A percentile compares a stretch with the other conserved stretches of the same genome.
Conservation (phyloP, 805 yeast species). For the Debaryomyces tyrocola region DNA sequence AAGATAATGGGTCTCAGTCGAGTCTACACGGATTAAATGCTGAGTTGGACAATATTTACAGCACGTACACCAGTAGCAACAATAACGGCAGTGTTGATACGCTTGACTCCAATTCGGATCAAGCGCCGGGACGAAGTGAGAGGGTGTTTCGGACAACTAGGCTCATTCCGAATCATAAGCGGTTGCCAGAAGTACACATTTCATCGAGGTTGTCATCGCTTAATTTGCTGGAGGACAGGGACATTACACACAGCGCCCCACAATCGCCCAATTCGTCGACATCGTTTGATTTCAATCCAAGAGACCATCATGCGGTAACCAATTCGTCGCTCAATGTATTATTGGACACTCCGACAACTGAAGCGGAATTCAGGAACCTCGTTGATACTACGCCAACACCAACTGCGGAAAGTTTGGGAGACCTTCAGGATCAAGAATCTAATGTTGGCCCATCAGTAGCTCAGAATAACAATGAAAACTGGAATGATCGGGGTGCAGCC, state of each 20-base stretch:
- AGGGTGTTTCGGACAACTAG: not conserved
- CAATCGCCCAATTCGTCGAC: constrained; percentile 29
- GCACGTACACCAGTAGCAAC: constrained; percentile 12
- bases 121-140: constrained; percentile 8
- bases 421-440: not conserved
- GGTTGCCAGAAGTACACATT: constrained; percentile 17
- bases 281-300: constrained; percentile 32
- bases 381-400: constrained; percentile 11
- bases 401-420: not conserved
- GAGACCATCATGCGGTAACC: constrained; percentile 23
- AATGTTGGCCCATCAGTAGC: not conserved
- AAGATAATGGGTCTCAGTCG: constrained; percentile 1
- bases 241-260: constrained; percentile 24
- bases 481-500: constrained; percentile 40
- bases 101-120: constrained; percentile 24
- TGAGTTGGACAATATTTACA: constrained; percentile 28
- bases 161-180: not conserved
- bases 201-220: constrained; percentile 25
- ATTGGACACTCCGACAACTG: constrained; percentile 27
- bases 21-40: constrained; percentile 17
- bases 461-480: constrained; percentile 18
- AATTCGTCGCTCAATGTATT: constrained; percentile 38
- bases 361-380: constrained; percentile 18
- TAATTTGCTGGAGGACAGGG: constrained; percentile 12
- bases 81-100: constrained; percentile 23